Conservation (phyloP, 371 early-diverging fungal species). For the Lichtheimia ramosa region DNA sequence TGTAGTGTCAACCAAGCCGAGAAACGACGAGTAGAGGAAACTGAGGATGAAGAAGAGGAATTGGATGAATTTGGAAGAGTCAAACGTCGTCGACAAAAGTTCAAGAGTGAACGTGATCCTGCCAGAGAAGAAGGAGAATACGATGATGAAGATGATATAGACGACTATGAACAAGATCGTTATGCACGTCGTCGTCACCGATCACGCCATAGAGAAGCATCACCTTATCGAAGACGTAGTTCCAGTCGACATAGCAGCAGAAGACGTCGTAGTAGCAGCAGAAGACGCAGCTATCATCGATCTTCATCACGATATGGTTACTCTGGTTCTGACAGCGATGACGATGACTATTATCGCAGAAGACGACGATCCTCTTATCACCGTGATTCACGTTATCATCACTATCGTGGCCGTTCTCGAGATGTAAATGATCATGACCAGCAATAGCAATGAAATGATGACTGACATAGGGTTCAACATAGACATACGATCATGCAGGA, state of each 20-base stretch:
- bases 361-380: slow-evolving; percentile 10
- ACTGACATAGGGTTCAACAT: neutral
- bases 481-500: slow-evolving; percentile 55
- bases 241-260: slow-evolving; percentile 4
- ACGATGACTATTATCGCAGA: slow-evolving; percentile 13
- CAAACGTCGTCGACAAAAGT: slow-evolving; percentile 42
- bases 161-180: slow-evolving; percentile 77
- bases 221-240: neutral
- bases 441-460: neutral
- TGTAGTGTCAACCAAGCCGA: neutral
- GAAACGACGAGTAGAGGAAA: slow-evolving; percentile 8
- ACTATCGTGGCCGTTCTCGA: neutral
- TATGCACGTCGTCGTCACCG: slow-evolving; percentile 69
- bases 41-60: slow-evolving; percentile 38
- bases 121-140: neutral
- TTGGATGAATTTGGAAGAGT: slow-evolving; percentile 51
- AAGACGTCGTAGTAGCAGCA: neutral
- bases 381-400: neutral
- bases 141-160: slow-evolving; percentile 24
- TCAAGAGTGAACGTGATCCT: slow-evolving; percentile 22
- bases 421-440: neutral
- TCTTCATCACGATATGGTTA: slow-evolving; percentile 25
- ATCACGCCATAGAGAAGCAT: slow-evolving; percentile 31
- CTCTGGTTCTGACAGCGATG: slow-evolving; percentile 29
- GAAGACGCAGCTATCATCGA: slow-evolving; percentile 17